Conservation (phyloP, 2,329 filamentous ascomycete species). For the Geosmithia flava region DNA sequence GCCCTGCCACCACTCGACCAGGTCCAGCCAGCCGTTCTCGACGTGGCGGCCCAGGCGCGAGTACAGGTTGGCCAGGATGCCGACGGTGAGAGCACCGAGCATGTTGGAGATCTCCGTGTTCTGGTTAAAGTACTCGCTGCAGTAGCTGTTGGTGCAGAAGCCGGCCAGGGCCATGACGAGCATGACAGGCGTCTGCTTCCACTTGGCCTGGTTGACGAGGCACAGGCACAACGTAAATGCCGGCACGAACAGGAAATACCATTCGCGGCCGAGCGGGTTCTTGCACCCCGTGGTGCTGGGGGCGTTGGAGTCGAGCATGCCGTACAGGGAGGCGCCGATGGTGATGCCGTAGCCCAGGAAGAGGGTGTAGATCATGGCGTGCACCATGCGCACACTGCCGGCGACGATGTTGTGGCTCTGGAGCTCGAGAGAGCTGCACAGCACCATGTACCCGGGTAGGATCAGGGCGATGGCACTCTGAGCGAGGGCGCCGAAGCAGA, state of each 20-base stretch:
- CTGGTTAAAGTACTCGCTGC: conserved; percentile 49
- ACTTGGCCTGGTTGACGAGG: conserved; percentile 72
- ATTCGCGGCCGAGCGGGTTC: conserved; percentile 27
- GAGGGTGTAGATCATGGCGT: conserved; percentile 62
- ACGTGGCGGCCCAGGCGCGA: conserved; percentile 50
- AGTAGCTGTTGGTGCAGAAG: conserved; percentile 66
- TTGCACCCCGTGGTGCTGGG: conserved; percentile 29
- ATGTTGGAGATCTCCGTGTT: conserved; percentile 70
- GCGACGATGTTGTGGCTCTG: conserved; percentile 60
- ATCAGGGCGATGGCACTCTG: conserved; percentile 69
- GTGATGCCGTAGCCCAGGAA: conserved; percentile 66
- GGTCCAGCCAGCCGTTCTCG: conserved; percentile 40
- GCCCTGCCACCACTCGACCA: conserved; percentile 35
- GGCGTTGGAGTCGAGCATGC: conserved; percentile 45
- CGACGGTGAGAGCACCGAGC: conserved; percentile 63
- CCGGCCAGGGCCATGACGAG: conserved; percentile 59
- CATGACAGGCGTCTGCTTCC: conserved; percentile 68
- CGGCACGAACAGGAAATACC: conserved; percentile 62
- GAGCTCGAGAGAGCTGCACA: conserved; percentile 45
- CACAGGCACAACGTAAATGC: conserved; percentile 63
- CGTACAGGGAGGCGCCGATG: conserved; percentile 54
- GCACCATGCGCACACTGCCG: conserved; percentile 63
- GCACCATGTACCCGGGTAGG: conserved; percentile 45
- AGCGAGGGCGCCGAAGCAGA: conserved; percentile 61
- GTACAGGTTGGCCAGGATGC: conserved; percentile 69